A percentile compares a stretch with the other conserved stretches of the same genome.
Conservation (phyloP, 495 filamentous ascomycete species). For the Aspergillus egyptiacus region DNA sequence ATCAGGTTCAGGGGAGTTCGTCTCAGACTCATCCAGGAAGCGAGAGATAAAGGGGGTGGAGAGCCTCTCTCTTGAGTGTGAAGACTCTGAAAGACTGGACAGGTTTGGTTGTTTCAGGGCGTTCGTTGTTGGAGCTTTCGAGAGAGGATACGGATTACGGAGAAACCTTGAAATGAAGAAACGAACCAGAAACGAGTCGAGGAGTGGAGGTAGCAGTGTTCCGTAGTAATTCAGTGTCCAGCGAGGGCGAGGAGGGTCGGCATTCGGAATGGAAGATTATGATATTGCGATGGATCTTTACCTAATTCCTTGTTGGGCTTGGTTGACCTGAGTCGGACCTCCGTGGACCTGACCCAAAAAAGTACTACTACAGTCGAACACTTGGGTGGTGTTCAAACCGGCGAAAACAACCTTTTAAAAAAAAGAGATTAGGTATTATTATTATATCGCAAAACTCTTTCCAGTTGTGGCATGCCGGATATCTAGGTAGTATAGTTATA, state of each 20-base stretch:
- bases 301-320: background rate
- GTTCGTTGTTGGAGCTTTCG: background rate
- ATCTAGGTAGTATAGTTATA: too few relatives aligned
- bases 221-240: too few relatives aligned
- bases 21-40: background rate
- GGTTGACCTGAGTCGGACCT: constrained; percentile 1
- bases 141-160: background rate
- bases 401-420: too few relatives aligned
- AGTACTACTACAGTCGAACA: too few relatives aligned
- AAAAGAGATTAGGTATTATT: too few relatives aligned
- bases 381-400: too few relatives aligned
- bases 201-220: too few relatives aligned
- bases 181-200: constrained; percentile 6
- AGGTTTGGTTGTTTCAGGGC: background rate
- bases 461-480: too few relatives aligned
- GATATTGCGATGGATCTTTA: background rate
- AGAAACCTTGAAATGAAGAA: background rate
- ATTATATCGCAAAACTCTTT: too few relatives aligned
- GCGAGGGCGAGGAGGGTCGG: too few relatives aligned
- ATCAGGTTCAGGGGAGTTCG: constrained; percentile 1
- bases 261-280: constrained; percentile 12
- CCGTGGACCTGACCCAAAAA: constrained; percentile 5
- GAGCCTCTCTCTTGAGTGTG: background rate
- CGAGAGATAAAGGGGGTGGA: background rate
- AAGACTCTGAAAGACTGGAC: background rate